Evolutionary conservation across 2,329 filamentous ascomycete genomes (phyloP).

Genomic region (Neophaeococcomyces aloes): DNA sequence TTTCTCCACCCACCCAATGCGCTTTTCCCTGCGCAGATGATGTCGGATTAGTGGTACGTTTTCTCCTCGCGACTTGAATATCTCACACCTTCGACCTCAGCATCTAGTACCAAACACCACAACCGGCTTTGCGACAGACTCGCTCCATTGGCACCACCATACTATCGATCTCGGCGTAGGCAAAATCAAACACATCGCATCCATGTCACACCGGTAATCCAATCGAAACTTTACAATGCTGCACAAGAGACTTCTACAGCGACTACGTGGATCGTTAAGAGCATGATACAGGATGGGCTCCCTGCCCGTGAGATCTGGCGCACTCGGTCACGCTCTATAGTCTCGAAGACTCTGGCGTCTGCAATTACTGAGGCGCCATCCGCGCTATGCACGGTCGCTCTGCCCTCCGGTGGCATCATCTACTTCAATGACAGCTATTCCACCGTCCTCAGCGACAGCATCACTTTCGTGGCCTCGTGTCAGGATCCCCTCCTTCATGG

Average conservation of each 20-base stretch:
- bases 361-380: slow-evolving; percentile 1
- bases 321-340: too few species aligned
- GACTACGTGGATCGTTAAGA: not conserved
- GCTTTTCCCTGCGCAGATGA: too few species aligned
- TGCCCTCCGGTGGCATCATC: slow-evolving; percentile 25
- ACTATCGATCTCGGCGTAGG: too few species aligned
- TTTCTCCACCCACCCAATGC: too few species aligned
- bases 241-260: not conserved
- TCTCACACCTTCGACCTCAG: too few species aligned
- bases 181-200: too few species aligned
- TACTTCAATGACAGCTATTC: slow-evolving; percentile 33
- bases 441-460: slow-evolving; percentile 38
- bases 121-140: too few species aligned
- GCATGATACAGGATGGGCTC: slow-evolving; percentile 4
- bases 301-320: slow-evolving; percentile 2
- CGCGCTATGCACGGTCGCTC: slow-evolving; percentile 4
- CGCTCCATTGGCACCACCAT: too few species aligned
- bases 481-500: slow-evolving; percentile 27
- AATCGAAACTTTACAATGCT: not conserved
- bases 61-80: too few species aligned
- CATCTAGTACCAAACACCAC: too few species aligned
- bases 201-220: not conserved
- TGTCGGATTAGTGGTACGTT: too few species aligned
- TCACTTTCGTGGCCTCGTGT: slow-evolving; percentile 41
- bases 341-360: not conserved